These are phyloP conservation scores for Flaveria sonorensis DNA, from an alignment of 129 eudicot genomes.

Conservation along the genomic window DNA sequence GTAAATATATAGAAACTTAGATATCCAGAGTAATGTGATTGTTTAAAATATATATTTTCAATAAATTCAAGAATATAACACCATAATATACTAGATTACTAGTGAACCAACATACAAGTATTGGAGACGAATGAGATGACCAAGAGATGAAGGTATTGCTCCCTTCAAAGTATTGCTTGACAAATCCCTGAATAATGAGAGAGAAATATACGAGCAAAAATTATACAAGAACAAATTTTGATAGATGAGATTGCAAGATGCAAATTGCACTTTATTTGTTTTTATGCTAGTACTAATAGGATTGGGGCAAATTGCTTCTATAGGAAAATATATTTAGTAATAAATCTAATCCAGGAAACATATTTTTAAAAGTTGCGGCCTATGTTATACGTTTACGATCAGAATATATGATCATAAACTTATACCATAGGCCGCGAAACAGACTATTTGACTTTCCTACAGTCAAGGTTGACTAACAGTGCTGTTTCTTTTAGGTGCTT, in stretches of 20 bases:
- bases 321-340: not conserved
- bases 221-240: conserved; percentile 9
- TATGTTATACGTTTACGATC: not conserved
- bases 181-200: conserved; percentile 55
- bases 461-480: not conserved
- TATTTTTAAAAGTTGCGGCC: not conserved
- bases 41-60: not conserved
- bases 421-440: not conserved
- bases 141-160: conserved; percentile 91
- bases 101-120: conserved; percentile 56
- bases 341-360: not conserved
- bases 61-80: not conserved
- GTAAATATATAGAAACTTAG: not conserved
- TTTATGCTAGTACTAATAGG: not conserved
- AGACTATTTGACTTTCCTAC: not conserved
- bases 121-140: conserved; percentile 69
- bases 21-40: not conserved
- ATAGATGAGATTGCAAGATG: not conserved
- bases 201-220: not conserved
- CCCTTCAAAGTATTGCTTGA: conserved; percentile 88
- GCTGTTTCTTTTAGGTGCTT: not conserved
- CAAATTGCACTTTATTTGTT: not conserved
- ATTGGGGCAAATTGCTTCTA: not conserved
- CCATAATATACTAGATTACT: not conserved
- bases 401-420: not conserved